These are phyloP conservation scores for Apiospora rasikravindrae DNA, from an alignment of 2,329 filamentous ascomycete genomes.

Conservation along the genomic window DNA sequence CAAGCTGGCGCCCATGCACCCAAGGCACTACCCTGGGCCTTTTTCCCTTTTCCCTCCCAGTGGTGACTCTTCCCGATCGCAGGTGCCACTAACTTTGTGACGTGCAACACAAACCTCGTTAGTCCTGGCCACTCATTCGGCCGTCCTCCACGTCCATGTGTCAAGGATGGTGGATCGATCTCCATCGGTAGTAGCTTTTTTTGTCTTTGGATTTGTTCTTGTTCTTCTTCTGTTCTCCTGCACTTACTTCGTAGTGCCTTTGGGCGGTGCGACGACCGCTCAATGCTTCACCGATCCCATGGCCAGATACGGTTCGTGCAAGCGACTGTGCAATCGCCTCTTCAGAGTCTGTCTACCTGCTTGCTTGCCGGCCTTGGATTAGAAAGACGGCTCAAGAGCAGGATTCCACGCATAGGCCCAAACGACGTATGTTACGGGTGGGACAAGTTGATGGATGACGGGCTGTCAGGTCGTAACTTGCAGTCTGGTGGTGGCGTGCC, in stretches of 20 bases:
- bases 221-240: not conserved
- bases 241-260: not conserved
- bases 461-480: not conserved
- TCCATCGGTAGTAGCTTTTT: not conserved
- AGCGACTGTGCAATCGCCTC: slow-evolving; percentile 12
- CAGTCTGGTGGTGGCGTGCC: not conserved
- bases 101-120: slow-evolving; percentile 13
- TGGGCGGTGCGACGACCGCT: slow-evolving; percentile 6
- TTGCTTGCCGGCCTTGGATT: not conserved
- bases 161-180: slow-evolving; percentile 8
- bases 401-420: not conserved
- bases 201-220: too few relatives aligned
- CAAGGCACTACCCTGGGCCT: not conserved
- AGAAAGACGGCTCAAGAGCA: not conserved
- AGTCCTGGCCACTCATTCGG: slow-evolving; percentile 18
- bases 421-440: not conserved
- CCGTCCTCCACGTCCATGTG: slow-evolving; percentile 2
- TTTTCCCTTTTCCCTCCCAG: not conserved
- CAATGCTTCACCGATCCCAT: not conserved
- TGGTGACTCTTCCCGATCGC: slow-evolving; percentile 5
- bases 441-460: not conserved
- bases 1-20: not conserved
- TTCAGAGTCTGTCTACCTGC: not conserved
- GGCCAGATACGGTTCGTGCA: not conserved
- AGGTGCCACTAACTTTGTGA: not conserved